These are phyloP conservation scores for Cicer bijugum DNA, from an alignment of 306 rosid species.

Conservation along the genomic window DNA sequence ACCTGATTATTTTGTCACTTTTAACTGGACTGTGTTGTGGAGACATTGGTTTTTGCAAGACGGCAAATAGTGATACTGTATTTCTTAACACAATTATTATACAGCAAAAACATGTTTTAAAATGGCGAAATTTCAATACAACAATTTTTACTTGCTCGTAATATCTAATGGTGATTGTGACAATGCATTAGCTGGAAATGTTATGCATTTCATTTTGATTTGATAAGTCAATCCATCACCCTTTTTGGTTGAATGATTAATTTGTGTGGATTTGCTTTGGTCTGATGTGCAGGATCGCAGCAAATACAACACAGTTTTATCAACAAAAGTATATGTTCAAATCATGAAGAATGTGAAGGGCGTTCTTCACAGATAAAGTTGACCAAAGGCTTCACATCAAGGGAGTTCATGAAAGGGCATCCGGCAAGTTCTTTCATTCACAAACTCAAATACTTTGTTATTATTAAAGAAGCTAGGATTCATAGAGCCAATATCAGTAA, in stretches of 20 bases:
- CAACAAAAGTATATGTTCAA: slow-evolving; percentile 59
- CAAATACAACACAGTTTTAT: slow-evolving; percentile 56
- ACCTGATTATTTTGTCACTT: slow-evolving; percentile 45
- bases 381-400: slow-evolving; percentile 84
- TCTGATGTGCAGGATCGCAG: slow-evolving; percentile 66
- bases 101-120: not conserved
- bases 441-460: slow-evolving; percentile 37
- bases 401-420: slow-evolving; percentile 82
- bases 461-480: slow-evolving; percentile 38
- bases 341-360: slow-evolving; percentile 85
- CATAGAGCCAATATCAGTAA: slow-evolving; percentile 27
- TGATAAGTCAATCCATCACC: not conserved
- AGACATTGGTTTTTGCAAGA: slow-evolving; percentile 22
- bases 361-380: slow-evolving; percentile 71
- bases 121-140: slow-evolving; percentile 9
- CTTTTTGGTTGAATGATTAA: not conserved
- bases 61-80: slow-evolving; percentile 12
- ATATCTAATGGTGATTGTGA: not conserved
- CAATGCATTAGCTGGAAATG: not conserved
- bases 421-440: slow-evolving; percentile 70
- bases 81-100: slow-evolving; percentile 26
- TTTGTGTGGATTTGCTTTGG: slow-evolving; percentile 8
- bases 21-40: slow-evolving; percentile 31
- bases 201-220: not conserved
- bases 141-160: not conserved